Percentiles rank a stretch among this genome's conserved stretches.
Conservation (phyloP, 768 basidiomycete species). For the Cyclocybe cylindracea region DNA sequence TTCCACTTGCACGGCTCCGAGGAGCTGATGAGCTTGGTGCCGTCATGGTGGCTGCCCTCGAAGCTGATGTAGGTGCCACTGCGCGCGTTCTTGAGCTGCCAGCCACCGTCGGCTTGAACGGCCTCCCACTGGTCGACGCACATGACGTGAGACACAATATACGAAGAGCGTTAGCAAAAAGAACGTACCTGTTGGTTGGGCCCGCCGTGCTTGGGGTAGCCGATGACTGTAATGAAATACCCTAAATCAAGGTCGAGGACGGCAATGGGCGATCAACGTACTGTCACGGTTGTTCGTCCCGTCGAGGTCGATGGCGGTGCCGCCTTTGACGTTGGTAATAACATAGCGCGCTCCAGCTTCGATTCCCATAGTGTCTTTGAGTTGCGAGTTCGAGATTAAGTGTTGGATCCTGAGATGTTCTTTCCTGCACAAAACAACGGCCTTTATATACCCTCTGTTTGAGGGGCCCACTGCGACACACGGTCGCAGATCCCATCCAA, state of each 20-base stretch:
- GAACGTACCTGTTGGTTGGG: constrained; percentile 39
- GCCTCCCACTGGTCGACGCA: not conserved
- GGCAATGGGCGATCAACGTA: constrained; percentile 13
- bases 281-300: constrained; percentile 37
- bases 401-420: too few species aligned
- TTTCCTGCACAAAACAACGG: too few species aligned
- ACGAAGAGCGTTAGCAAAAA: too few species aligned
- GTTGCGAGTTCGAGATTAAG: too few species aligned
- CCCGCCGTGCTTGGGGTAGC: constrained; percentile 34
- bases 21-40: constrained; percentile 25
- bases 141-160: too few species aligned
- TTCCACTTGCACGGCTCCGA: constrained; percentile 30
- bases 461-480: too few species aligned
- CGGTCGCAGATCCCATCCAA: too few species aligned
- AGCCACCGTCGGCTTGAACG: constrained; percentile 6
- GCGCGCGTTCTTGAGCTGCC: constrained; percentile 30
- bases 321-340: constrained; percentile 39
- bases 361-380: constrained; percentile 9
- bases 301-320: constrained; percentile 46
- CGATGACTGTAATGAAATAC: constrained; percentile 31
- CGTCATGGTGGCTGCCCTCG: constrained; percentile 23
- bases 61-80: constrained; percentile 28
- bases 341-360: constrained; percentile 29
- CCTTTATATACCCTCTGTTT: too few species aligned
- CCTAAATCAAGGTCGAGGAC: not conserved